Percentiles rank a stretch among this genome's conserved stretches.
Evolutionary conservation across 306 rosid genomes (phyloP).

Genomic region (Ormosia semicastrata): DNA sequence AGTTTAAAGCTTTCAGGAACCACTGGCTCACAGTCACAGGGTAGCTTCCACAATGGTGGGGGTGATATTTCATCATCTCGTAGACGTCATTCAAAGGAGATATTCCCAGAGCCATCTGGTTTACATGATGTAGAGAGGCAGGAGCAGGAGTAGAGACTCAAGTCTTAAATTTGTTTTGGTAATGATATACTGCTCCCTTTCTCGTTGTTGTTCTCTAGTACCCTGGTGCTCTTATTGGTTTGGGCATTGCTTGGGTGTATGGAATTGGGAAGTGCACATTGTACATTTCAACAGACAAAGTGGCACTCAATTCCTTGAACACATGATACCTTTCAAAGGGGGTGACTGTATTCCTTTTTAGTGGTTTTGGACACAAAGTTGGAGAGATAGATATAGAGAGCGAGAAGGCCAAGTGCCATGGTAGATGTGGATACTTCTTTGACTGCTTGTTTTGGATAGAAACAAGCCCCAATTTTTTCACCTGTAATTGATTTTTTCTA

Average conservation of each 20-base stretch:
- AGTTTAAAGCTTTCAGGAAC: conserved; percentile 78
- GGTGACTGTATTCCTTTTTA: conserved; percentile 27
- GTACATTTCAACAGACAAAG: conserved; percentile 34
- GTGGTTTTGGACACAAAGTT: conserved; percentile 29
- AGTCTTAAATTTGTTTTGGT: conserved; percentile 50
- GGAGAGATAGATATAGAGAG: conserved; percentile 27
- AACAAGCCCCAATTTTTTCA: conserved; percentile 59
- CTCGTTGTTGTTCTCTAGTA: conserved; percentile 41
- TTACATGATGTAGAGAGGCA: conserved; percentile 56
- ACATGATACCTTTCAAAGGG: background rate
- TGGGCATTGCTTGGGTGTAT: conserved; percentile 28
- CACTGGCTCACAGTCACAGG: conserved; percentile 73
- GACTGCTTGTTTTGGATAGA: conserved; percentile 46
- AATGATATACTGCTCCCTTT: conserved; percentile 47
- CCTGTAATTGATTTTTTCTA: conserved; percentile 50
- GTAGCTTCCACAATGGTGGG: conserved; percentile 54
- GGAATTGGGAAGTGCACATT: conserved; percentile 32
- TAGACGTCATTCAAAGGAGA: conserved; percentile 69
- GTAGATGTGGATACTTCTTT: conserved; percentile 51
- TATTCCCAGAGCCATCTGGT: conserved; percentile 77
- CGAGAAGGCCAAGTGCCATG: conserved; percentile 37
- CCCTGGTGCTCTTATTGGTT: conserved; percentile 27
- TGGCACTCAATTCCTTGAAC: conserved; percentile 25
- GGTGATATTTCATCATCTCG: conserved; percentile 67
- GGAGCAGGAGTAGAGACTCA: conserved; percentile 45